A percentile compares a stretch with the other conserved stretches of the same genome.
Conservation (phyloP, 495 filamentous ascomycete genomes). For the Ascodesmis nigricans region DNA sequence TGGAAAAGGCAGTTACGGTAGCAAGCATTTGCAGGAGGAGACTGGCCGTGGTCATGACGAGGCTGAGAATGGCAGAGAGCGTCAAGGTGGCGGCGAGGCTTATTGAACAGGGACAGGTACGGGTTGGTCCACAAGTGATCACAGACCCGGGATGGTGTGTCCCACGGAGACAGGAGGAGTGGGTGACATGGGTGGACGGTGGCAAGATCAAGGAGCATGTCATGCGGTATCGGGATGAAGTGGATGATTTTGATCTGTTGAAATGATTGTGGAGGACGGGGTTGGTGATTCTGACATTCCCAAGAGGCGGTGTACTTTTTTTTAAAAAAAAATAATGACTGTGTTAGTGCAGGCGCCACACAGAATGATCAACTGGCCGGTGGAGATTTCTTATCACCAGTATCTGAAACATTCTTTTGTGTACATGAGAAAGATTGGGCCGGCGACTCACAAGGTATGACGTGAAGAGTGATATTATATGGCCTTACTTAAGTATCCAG, state of each 20-base stretch:
- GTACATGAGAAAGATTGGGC: too few species aligned
- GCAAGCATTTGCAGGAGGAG: constrained; percentile 59
- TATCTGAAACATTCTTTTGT: too few species aligned
- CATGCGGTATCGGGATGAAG: constrained; percentile 74
- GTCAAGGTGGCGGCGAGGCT: constrained; percentile 63
- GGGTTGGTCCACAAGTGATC: constrained; percentile 77
- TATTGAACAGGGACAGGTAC: constrained; percentile 87
- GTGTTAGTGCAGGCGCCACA: not conserved
- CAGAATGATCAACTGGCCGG: too few species aligned
- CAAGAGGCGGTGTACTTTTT: constrained; percentile 2
- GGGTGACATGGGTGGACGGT: constrained; percentile 86
- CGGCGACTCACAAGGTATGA: too few species aligned
- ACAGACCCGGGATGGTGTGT: constrained; percentile 66
- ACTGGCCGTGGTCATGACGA: constrained; percentile 68
- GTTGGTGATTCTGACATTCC: constrained; percentile 9
- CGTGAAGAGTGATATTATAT: too few species aligned
- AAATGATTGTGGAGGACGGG: constrained; percentile 22
- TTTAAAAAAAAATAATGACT: constrained; percentile 5
- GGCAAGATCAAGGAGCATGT: constrained; percentile 95
- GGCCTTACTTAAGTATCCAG: too few species aligned
- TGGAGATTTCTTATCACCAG: too few species aligned
- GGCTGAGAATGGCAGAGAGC: constrained; percentile 71
- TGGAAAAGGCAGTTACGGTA: constrained; percentile 73
- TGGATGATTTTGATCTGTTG: constrained; percentile 91
- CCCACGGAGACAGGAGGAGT: constrained; percentile 77